These are phyloP conservation scores for Pichia nanzhaoensis DNA, from an alignment of 805 yeast genomes.

Conservation along the genomic window DNA sequence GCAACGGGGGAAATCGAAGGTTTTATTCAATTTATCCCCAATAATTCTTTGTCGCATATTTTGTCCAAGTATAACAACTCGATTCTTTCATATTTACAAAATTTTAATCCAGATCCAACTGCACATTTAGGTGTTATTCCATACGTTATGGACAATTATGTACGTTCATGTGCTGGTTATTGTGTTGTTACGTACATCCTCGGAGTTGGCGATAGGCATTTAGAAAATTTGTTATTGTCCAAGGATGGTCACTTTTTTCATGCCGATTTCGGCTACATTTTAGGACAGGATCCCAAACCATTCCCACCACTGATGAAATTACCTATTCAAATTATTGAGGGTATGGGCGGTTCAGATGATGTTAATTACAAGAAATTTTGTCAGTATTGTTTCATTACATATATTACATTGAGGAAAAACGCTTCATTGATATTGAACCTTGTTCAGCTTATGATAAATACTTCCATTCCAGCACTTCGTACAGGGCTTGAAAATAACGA, in stretches of 20 bases:
- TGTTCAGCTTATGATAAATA: slow-evolving; percentile 89
- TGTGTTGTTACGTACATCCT: slow-evolving; percentile 91
- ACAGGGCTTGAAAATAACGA: slow-evolving; percentile 30
- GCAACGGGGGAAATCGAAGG: slow-evolving; percentile 93
- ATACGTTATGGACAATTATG: slow-evolving; percentile 86
- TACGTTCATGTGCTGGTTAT: slow-evolving; percentile 94
- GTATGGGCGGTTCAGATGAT: slow-evolving; percentile 91
- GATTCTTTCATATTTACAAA: slow-evolving; percentile 62
- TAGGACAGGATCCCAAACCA: slow-evolving; percentile 97
- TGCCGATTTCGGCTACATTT: slow-evolving; percentile 94
- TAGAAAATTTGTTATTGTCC: slow-evolving; percentile 79
- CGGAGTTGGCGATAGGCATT: slow-evolving; percentile 96
- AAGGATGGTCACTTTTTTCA: slow-evolving; percentile 87
- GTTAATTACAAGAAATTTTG: slow-evolving; percentile 82
- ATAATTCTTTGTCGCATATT: slow-evolving; percentile 79
- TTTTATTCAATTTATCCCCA: slow-evolving; percentile 89
- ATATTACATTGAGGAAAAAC: slow-evolving; percentile 81
- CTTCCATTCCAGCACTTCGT: slow-evolving; percentile 85
- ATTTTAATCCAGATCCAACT: slow-evolving; percentile 52
- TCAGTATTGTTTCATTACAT: slow-evolving; percentile 91
- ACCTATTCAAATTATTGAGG: slow-evolving; percentile 94
- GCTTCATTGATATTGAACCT: slow-evolving; percentile 84
- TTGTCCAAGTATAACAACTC: slow-evolving; percentile 64
- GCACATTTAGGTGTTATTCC: slow-evolving; percentile 44
- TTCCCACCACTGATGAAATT: slow-evolving; percentile 97